Evolutionary conservation across 345 rosid genomes (phyloP), one percentile per base, ranked within the genome.

Genomic region (Linum tenue): DNA sequence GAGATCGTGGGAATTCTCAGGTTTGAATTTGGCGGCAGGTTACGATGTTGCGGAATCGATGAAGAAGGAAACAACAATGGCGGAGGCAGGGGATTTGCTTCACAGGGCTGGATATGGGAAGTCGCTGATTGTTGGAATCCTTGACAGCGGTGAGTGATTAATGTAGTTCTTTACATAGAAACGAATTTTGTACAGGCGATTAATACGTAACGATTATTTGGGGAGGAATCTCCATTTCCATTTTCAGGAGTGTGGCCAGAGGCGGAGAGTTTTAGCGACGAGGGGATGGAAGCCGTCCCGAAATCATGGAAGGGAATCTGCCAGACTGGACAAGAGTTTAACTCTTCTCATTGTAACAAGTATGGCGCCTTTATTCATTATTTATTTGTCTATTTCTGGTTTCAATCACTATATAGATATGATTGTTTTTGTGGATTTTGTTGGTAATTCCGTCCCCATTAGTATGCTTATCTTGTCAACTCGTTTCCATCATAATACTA

Each of bases 281-380:
- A 78, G 63, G 92, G 89, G 43, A 83, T 92, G 92, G 87, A 85
- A 57, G 80, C 92, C 38, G 68, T 85, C 70, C 96, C 98, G 53
- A 72, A 83, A 80, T 84, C 89, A 77, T 92, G 98, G 95, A 92
- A 74, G 64, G 98, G 98, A 77, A 78, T 76, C 74, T 89, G 98
- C 81, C 92, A 85, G 80, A 67, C 75, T 53, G 92, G 98, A 9
- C 50, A 59, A 67, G 84, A 68, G 61, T 89, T 85, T 50, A 75
- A 89, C 73, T 75, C 89, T n/a, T 91, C 87, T 65, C 86, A 83
- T 58, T 91, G 98, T 75, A 91, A 89, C 38, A 84, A 77, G 96
- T 91, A 44, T 67, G 72, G 0, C 0, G 31, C 31, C 31, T 65
- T 1, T 16, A 11, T 0, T 12, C 39, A 5, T 31, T 6, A 7